Conservation (phyloP, 768 basidiomycete genomes). For the Termitomyces bulborhizus region DNA sequence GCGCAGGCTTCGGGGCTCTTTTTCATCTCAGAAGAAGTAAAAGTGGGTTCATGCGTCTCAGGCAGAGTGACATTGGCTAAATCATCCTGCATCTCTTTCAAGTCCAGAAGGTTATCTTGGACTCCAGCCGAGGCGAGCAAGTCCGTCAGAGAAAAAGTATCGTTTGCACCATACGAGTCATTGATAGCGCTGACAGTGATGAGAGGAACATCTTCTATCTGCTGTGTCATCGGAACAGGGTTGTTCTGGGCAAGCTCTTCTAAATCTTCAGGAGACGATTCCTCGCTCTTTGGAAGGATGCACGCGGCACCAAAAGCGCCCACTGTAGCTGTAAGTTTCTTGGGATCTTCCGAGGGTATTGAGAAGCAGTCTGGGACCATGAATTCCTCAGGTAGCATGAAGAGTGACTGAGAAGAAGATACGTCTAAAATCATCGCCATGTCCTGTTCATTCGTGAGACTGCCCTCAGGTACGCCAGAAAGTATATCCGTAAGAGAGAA, state of each 20-base stretch:
- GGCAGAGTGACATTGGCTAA: not conserved
- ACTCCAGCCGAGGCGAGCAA: not conserved
- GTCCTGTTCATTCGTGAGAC: not conserved
- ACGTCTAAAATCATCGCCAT: not conserved
- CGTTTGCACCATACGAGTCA: not conserved
- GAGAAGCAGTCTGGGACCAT: too few species aligned
- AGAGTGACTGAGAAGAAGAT: not conserved
- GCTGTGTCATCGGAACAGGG: not conserved
- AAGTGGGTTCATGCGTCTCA: not conserved
- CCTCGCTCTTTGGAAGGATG: not conserved
- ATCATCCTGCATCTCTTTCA: not conserved
- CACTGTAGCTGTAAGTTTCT: not conserved
- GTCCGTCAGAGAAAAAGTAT: conserved; percentile 3
- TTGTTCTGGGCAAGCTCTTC: not conserved
- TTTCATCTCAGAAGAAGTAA: not conserved
- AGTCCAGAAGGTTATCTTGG: not conserved
- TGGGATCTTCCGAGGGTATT: too few species aligned
- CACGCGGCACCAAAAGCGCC: not conserved
- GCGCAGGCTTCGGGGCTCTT: not conserved
- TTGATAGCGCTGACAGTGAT: not conserved
- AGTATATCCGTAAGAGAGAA: not conserved
- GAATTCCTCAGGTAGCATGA: not conserved
- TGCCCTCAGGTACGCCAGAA: not conserved
- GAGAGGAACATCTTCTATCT: not conserved
- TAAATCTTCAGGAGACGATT: not conserved